phyloP scores from a whole-genome alignment of 2,329 filamentous ascomycete genomes.

The Talaromyces sp. region DNA sequence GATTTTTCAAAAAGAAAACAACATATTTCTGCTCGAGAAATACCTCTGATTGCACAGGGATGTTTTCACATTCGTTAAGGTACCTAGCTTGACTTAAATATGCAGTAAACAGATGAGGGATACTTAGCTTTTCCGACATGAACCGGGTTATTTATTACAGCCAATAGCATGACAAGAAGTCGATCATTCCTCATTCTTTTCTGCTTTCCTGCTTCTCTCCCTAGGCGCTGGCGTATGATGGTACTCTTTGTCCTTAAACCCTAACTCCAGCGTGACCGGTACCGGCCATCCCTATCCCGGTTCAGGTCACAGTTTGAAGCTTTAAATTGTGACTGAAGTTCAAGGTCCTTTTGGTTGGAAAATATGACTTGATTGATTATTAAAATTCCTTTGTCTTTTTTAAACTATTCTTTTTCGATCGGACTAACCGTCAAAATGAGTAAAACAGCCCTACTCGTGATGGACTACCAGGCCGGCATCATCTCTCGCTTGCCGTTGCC shows the following conservation, averaged over 20 bases:
- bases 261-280: neutral
- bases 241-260: neutral
- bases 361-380: neutral
- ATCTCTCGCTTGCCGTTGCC: too few relatives aligned
- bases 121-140: neutral
- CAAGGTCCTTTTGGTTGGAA: neutral
- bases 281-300: neutral
- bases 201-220: neutral
- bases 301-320: neutral
- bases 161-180: neutral
- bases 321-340: neutral
- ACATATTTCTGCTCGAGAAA: too few relatives aligned
- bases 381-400: neutral
- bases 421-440: neutral
- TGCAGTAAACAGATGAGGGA: too few relatives aligned
- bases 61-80: too few relatives aligned
- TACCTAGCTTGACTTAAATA: too few relatives aligned
- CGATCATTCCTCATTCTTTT: neutral
- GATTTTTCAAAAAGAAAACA: conserved; percentile 22
- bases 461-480: too few relatives aligned
- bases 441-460: neutral
- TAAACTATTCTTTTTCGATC: neutral
- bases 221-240: neutral
- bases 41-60: too few relatives aligned
- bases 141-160: neutral